These are phyloP conservation scores for Alnus glutinosa DNA, from an alignment of 306 rosid species.

Conservation along the genomic window DNA sequence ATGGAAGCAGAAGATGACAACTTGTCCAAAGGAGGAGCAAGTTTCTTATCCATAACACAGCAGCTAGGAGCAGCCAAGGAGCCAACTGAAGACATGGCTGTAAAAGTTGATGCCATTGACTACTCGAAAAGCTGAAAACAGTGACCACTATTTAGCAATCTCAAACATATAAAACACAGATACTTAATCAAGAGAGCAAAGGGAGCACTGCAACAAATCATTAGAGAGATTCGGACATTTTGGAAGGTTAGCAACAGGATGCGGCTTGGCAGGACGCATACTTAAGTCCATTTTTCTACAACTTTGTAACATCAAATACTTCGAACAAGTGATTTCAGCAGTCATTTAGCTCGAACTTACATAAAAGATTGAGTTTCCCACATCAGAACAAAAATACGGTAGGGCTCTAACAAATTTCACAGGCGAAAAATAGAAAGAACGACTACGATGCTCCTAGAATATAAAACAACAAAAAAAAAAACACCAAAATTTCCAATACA, in stretches of 20 bases:
- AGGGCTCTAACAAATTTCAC: too few species aligned
- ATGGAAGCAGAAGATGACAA: constrained; percentile 70
- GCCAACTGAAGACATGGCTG: constrained; percentile 62
- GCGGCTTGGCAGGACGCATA: too few species aligned
- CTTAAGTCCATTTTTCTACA: neutral
- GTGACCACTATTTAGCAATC: neutral
- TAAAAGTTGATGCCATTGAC: constrained; percentile 77
- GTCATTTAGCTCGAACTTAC: neutral
- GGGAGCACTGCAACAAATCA: neutral
- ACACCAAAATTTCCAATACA: neutral
- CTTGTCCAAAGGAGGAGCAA: constrained; percentile 25
- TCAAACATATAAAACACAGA: neutral
- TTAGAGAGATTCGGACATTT: neutral
- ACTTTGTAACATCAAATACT: neutral
- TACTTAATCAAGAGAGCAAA: neutral
- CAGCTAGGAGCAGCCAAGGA: constrained; percentile 53
- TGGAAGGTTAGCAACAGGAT: neutral
- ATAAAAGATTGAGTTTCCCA: too few species aligned
- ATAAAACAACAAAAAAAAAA: neutral
- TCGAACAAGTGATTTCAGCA: too few species aligned
- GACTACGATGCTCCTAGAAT: neutral
- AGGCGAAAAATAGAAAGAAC: neutral
- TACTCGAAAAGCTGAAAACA: constrained; percentile 5
- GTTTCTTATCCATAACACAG: constrained; percentile 39
- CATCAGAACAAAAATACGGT: too few species aligned